Percentiles rank a stretch among this genome's conserved stretches.
Conservation (phyloP, 495 filamentous ascomycete genomes). For the Cercophora sp. region DNA sequence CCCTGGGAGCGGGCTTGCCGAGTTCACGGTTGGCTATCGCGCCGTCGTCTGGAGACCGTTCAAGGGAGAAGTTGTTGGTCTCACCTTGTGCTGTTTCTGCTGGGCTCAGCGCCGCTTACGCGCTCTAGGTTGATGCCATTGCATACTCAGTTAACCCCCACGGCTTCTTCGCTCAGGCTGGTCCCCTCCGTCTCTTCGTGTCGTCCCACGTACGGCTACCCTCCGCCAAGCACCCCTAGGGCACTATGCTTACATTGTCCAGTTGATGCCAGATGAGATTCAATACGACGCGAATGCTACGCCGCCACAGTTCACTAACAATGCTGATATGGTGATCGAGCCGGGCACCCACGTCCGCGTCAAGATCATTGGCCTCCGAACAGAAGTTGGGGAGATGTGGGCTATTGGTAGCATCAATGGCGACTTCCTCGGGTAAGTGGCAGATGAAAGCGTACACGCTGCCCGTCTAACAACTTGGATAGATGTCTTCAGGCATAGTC, state of each 20-base stretch:
- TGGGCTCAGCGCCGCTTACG: neutral
- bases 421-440: slow-evolving; percentile 53
- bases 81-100: neutral
- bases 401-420: slow-evolving; percentile 98
- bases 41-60: slow-evolving; percentile 97
- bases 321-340: slow-evolving; percentile 89
- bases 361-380: slow-evolving; percentile 87
- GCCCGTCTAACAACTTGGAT: neutral
- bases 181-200: slow-evolving; percentile 85
- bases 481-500: slow-evolving; percentile 7
- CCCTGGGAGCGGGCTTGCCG: slow-evolving; percentile 80
- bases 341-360: slow-evolving; percentile 88
- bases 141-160: slow-evolving; percentile 84
- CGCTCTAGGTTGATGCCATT: slow-evolving; percentile 77
- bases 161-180: slow-evolving; percentile 89
- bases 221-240: no score
- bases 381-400: slow-evolving; percentile 88
- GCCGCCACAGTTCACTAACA: slow-evolving; percentile 77
- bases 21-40: slow-evolving; percentile 91
- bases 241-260: no score
- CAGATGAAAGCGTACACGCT: no score
- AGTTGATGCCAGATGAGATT: slow-evolving; percentile 91
- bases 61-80: slow-evolving; percentile 86
- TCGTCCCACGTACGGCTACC: slow-evolving; percentile 66
- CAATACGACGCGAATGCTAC: slow-evolving; percentile 89